Percentiles rank a stretch among this genome's conserved stretches.
These are phyloP conservation scores for Trichoderma gamsii DNA, from an alignment of 495 filamentous ascomycete species.

Conservation along the genomic window DNA sequence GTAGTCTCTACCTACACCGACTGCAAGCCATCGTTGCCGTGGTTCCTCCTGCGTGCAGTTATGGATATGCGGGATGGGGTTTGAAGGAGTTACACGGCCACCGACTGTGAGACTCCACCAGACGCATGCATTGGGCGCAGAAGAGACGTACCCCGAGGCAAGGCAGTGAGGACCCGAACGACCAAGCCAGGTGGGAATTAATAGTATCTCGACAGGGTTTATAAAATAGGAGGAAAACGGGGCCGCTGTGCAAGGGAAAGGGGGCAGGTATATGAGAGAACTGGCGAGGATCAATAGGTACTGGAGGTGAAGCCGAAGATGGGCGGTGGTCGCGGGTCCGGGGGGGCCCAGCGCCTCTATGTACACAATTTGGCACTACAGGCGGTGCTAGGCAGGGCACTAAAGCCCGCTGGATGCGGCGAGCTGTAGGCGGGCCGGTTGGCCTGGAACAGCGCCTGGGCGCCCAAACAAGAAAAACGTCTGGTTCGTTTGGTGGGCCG, in stretches of 20 bases:
- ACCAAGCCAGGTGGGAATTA: too few species aligned
- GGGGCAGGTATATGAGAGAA: neutral
- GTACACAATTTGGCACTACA: too few species aligned
- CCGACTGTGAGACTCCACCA: slow-evolving; percentile 6
- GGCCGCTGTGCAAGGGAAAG: slow-evolving; percentile 2
- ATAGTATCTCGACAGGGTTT: neutral
- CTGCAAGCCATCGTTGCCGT: slow-evolving; percentile 13
- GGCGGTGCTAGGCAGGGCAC: neutral
- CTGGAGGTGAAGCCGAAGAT: neutral
- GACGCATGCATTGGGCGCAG: neutral
- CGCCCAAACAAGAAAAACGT: too few species aligned
- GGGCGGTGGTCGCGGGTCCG: neutral
- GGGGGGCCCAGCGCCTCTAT: neutral
- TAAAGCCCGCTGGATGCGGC: neutral
- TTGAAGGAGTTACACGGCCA: slow-evolving; percentile 4
- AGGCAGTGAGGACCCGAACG: neutral
- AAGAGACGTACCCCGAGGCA: slow-evolving; percentile 6
- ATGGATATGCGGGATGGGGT: neutral
- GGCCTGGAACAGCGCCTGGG: too few species aligned
- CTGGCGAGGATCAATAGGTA: neutral
- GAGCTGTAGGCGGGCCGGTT: neutral
- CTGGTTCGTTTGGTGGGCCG: too few species aligned
- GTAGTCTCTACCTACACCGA: slow-evolving; percentile 10
- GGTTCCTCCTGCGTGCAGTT: neutral
- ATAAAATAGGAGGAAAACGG: slow-evolving; percentile 9